Evolutionary conservation across 345 rosid genomes (phyloP).

Genomic region (Gossypium raimondii): DNA sequence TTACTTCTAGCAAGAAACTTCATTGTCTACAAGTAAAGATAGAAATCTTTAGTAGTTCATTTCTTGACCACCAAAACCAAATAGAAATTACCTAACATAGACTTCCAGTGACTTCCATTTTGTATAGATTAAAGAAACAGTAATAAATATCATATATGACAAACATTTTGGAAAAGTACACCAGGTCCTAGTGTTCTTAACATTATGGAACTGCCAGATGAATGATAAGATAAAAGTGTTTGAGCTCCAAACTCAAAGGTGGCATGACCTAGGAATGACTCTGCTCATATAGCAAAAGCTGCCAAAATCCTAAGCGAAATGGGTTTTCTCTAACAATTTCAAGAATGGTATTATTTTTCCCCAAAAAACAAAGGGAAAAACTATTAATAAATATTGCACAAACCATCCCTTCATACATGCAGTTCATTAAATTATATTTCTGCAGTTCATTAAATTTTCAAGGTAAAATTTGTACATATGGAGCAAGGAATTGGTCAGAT

Average conservation of each 20-base stretch:
- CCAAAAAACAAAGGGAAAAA: not conserved
- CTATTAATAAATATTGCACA: not conserved
- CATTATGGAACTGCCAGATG: not conserved
- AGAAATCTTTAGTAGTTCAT: not conserved
- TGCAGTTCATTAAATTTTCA: not conserved
- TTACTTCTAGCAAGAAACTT: conserved; percentile 2
- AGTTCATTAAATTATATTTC: too few relatives aligned
- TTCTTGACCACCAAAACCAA: not conserved
- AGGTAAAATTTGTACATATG: not conserved
- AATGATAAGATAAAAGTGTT: not conserved
- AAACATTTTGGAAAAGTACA: not conserved
- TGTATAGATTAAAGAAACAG: not conserved
- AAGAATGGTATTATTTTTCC: not conserved
- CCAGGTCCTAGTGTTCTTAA: not conserved
- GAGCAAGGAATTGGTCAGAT: not conserved
- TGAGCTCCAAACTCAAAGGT: not conserved
- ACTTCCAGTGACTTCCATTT: not conserved
- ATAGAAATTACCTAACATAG: not conserved
- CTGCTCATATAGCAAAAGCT: not conserved
- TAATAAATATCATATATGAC: not conserved
- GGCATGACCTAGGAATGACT: not conserved
- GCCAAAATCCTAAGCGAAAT: not conserved
- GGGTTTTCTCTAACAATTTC: not conserved
- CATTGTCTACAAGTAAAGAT: not conserved
- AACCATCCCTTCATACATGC: not conserved